Percentiles rank a stretch among this genome's conserved stretches.
phyloP scores from a whole-genome alignment of 2,329 filamentous ascomycete species.

The Pseudocercospora eumusae region DNA sequence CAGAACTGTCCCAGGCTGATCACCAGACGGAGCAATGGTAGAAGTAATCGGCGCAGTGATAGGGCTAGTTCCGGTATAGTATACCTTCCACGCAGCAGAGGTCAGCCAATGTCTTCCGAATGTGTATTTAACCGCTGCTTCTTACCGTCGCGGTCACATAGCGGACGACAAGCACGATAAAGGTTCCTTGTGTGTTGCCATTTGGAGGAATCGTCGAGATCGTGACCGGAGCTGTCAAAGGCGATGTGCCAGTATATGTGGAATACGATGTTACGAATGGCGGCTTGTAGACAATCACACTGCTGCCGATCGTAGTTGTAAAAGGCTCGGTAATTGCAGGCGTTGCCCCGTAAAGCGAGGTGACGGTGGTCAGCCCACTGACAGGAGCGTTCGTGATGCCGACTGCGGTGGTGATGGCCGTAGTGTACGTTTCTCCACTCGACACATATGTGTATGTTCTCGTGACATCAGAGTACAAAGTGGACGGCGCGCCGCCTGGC shows the following conservation, averaged over 20 bases:
- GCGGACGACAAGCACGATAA: slow-evolving; percentile 7
- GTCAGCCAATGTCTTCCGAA: no score
- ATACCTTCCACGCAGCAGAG: no score
- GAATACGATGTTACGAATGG: slow-evolving; percentile 7
- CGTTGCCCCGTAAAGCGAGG: slow-evolving; percentile 1
- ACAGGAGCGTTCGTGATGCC: background rate
- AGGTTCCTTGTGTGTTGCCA: slow-evolving; percentile 14
- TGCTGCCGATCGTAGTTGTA: slow-evolving; percentile 7
- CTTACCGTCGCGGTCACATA: slow-evolving; percentile 16
- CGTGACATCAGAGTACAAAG: background rate
- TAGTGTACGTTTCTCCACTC: slow-evolving; percentile 3
- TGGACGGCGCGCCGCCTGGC: background rate
- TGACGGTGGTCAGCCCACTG: background rate
- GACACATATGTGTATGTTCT: slow-evolving; percentile 6
- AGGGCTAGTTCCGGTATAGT: slow-evolving; percentile 11
- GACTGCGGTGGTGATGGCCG: slow-evolving; percentile 2
- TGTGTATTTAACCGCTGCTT: no score
- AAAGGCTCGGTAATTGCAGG: slow-evolving; percentile 2
- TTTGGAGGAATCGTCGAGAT: slow-evolving; percentile 12
- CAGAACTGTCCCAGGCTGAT: slow-evolving; percentile 12
- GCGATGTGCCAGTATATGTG: slow-evolving; percentile 13
- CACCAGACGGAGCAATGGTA: slow-evolving; percentile 9
- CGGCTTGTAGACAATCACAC: slow-evolving; percentile 1
- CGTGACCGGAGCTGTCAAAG: slow-evolving; percentile 14
- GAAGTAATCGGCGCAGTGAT: slow-evolving; percentile 14